phyloP scores from a whole-genome alignment of 306 rosid genomes.

The Vigna angularis region DNA sequence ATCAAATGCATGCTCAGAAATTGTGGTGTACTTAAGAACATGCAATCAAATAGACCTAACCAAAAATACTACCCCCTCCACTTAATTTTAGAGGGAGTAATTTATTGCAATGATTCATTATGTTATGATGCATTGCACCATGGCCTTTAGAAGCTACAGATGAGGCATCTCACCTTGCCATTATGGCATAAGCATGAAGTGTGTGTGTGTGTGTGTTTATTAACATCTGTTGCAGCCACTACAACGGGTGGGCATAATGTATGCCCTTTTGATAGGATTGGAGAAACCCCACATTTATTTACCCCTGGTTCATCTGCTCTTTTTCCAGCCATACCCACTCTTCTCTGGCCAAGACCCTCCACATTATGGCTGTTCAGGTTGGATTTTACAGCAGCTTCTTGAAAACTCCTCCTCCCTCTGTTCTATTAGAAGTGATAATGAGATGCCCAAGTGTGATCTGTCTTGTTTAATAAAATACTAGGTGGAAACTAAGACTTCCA shows the following conservation, averaged over 20 bases:
- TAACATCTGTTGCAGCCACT: not conserved
- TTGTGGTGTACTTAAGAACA: too few relatives aligned
- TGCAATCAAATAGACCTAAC: too few relatives aligned
- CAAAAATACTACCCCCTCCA: too few relatives aligned
- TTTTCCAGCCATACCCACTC: not conserved
- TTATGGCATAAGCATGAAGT: too few relatives aligned
- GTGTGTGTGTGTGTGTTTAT: too few relatives aligned
- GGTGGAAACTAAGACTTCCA: slow-evolving; percentile 1
- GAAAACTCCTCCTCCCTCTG: not conserved
- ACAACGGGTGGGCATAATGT: not conserved
- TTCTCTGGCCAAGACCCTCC: not conserved
- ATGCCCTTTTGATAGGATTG: not conserved
- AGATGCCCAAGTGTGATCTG: not conserved
- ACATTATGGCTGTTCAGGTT: not conserved
- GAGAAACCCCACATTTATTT: not conserved
- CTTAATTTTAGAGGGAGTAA: too few relatives aligned
- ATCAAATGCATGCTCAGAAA: not conserved
- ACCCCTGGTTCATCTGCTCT: not conserved
- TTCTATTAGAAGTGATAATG: not conserved
- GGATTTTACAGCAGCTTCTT: not conserved
- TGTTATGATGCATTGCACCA: too few relatives aligned
- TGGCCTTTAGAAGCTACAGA: too few relatives aligned
- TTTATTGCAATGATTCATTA: too few relatives aligned
- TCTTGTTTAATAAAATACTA: not conserved
- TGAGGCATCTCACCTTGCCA: too few relatives aligned